Conservation (phyloP, 169 alveolate species). For the Cryptosporidium bovis region DNA sequence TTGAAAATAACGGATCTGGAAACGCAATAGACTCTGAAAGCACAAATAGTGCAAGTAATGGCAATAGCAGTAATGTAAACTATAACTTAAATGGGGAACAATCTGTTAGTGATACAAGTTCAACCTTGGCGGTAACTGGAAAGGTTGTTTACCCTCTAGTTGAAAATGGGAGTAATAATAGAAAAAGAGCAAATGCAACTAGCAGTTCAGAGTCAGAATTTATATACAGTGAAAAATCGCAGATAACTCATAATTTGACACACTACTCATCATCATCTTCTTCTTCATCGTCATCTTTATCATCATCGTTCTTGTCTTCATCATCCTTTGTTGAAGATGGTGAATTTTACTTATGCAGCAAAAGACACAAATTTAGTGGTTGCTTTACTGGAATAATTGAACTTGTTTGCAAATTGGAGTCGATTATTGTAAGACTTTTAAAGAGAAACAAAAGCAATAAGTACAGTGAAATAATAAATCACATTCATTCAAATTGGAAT, state of each 20-base stretch:
- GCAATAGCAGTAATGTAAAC: too few relatives aligned
- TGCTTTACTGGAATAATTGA: constrained; percentile 41
- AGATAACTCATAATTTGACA: too few relatives aligned
- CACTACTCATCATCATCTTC: constrained; percentile 12
- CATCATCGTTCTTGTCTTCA: constrained; percentile 12
- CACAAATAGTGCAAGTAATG: too few relatives aligned
- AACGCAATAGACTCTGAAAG: too few relatives aligned
- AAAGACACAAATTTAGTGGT: neutral
- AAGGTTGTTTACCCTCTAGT: neutral
- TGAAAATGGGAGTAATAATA: neutral
- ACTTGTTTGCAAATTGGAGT: constrained; percentile 30
- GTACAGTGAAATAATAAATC: constrained; percentile 16
- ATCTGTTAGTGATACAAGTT: too few relatives aligned
- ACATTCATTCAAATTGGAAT: constrained; percentile 4
- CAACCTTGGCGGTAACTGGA: neutral
- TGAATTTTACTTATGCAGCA: neutral
- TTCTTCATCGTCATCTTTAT: neutral
- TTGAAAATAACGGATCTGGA: too few relatives aligned
- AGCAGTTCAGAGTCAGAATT: neutral
- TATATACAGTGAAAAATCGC: neutral
- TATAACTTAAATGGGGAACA: too few relatives aligned
- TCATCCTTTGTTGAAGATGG: constrained; percentile 14
- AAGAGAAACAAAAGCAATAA: constrained; percentile 9
- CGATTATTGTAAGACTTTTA: constrained; percentile 17
- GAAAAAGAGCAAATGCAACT: neutral